Evolutionary conservation across 192 early-diverging fungal genomes (phyloP), one percentile per base, ranked within the genome.

Genomic region (Funneliformis geosporum): DNA sequence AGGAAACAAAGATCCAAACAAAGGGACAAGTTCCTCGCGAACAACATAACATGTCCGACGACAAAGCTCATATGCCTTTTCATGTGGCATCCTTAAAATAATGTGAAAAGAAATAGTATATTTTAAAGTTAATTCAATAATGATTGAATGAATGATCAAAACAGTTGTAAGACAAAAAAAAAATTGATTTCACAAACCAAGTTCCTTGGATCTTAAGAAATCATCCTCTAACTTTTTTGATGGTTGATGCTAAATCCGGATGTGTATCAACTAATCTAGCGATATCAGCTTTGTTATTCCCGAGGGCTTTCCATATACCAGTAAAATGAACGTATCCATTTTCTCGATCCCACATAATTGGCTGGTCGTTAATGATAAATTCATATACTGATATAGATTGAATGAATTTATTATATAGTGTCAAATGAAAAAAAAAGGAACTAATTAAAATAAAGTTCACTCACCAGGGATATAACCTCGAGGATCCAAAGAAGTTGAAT

Each of bases 271-370:
- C 87, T 80, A 89, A 86, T 79, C 89, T 90, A 61, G 88, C 88
- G 77, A 90, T 90, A 74, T 89, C 88, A 6, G 89, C 84, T 61
- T 89, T 90, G 23, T 87, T 87, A 67, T 89, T 89, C 10, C 88
- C 87, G 10, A 89, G 80, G 12, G 89, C 84, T 81, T 90, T 89
- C 88, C 89, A 89, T 47, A 90, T 89, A 38, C 89, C 89, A 10
- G 88, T 89, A 33, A 89, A 90, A 76, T 89, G 87, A 42, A 90
- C 89, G 73, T 89, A 90, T 7, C 86, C 84, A 46, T 86, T 86
- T 78, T 90, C 88, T 82, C 87, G 83, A 79, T 90, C 89, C 89
- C 89, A 90, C 89, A 90, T 90, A 42, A 90, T 89, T 42, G 89
- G 88, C 62, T 88, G 87, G 10, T 84, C 82, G 66, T 89, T 88